A percentile compares a stretch with the other conserved stretches of the same genome.
These are phyloP conservation scores for Parasitella parasitica DNA, from an alignment of 371 early-diverging fungal genomes.

Conservation along the genomic window DNA sequence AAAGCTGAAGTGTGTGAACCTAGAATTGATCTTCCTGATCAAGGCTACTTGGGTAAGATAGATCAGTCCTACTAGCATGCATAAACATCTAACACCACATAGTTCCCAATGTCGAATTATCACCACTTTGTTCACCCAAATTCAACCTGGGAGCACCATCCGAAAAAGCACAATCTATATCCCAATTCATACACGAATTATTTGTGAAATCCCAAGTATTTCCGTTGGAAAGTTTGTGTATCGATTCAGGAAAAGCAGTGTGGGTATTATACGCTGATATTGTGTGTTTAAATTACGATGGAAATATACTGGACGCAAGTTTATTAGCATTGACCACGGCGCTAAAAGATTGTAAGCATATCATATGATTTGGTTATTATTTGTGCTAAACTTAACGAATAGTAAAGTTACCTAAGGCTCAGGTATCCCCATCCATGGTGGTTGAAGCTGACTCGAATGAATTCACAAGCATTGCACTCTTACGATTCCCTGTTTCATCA, in stretches of 20 bases:
- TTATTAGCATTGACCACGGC: constrained; percentile 77
- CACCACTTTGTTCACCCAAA: constrained; percentile 81
- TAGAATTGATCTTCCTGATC: constrained; percentile 58
- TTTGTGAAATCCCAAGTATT: constrained; percentile 62
- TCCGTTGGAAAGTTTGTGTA: constrained; percentile 75
- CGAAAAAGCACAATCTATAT: constrained; percentile 82
- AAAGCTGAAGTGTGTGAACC: constrained; percentile 95
- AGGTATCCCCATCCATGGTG: constrained; percentile 57
- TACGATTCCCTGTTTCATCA: constrained; percentile 58
- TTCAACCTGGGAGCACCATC: constrained; percentile 89
- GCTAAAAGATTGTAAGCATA: constrained; percentile 61
- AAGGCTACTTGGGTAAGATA: constrained; percentile 77
- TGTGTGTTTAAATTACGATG: constrained; percentile 88
- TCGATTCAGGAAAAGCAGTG: constrained; percentile 79
- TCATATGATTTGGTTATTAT: background rate
- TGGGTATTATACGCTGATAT: constrained; percentile 93
- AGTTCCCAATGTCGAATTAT: constrained; percentile 92
- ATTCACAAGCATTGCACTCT: constrained; percentile 44
- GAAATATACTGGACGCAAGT: constrained; percentile 88
- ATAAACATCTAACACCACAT: background rate
- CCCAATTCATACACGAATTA: constrained; percentile 74
- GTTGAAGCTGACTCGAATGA: constrained; percentile 59
- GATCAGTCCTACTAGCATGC: too few relatives aligned
- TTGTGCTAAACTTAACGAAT: background rate
- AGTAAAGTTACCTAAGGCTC: constrained; percentile 69